Evolutionary conservation across 495 filamentous ascomycete genomes (phyloP).

Genomic region (Aspergillus diversus): DNA sequence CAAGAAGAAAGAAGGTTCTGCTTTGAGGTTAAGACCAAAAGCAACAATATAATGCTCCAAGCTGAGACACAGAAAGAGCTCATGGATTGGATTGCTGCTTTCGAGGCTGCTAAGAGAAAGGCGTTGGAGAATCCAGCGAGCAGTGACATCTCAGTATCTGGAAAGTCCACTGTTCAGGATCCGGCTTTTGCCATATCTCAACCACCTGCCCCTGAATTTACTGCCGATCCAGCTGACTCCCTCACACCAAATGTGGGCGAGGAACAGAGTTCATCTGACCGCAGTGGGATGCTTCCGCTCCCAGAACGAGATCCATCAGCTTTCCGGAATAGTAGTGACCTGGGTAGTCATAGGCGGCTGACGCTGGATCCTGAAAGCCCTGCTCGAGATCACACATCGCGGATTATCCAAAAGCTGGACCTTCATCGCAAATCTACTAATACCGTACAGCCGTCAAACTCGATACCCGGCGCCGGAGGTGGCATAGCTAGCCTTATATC

Average conservation of each 20-base stretch:
- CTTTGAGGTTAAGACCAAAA: constrained; percentile 99
- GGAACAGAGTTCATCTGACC: constrained; percentile 57
- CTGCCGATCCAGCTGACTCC: constrained; percentile 72
- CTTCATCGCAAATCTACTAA: constrained; percentile 79
- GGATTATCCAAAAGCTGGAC: constrained; percentile 91
- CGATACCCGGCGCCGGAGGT: constrained; percentile 50
- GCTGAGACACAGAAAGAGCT: constrained; percentile 90
- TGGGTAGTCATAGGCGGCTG: constrained; percentile 51
- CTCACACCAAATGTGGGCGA: constrained; percentile 63
- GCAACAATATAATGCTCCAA: constrained; percentile 84
- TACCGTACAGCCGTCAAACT: constrained; percentile 39
- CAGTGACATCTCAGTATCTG: constrained; percentile 60
- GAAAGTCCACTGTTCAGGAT: constrained; percentile 62
- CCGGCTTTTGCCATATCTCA: constrained; percentile 92
- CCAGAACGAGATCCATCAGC: constrained; percentile 61
- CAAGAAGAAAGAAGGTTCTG: constrained; percentile 95
- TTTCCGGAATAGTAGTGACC: constrained; percentile 73
- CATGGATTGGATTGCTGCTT: constrained; percentile 87
- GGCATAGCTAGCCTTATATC: constrained; percentile 90
- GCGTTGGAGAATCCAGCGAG: constrained; percentile 78
- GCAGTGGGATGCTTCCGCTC: constrained; percentile 66
- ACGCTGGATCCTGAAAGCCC: constrained; percentile 57
- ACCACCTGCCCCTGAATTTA: constrained; percentile 85
- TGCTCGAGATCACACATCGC: constrained; percentile 72
- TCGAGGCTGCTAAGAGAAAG: constrained; percentile 90